Evolutionary conservation across 495 filamentous ascomycete species (phyloP).

Genomic region (Massariosphaeria phaeospora): DNA sequence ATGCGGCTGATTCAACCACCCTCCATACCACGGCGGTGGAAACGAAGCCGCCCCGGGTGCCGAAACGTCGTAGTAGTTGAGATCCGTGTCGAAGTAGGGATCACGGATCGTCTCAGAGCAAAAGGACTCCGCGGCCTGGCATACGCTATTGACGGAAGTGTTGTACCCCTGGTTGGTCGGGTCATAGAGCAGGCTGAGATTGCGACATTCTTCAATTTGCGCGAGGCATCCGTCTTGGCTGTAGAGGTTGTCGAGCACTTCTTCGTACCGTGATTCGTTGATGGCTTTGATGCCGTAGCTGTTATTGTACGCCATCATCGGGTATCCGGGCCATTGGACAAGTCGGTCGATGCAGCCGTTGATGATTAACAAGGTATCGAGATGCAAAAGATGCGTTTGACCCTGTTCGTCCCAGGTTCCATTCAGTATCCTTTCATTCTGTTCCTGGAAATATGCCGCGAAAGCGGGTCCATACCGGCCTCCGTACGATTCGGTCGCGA

Average conservation of each 20-base stretch:
- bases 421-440: slow-evolving; percentile 35
- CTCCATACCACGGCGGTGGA: slow-evolving; percentile 25
- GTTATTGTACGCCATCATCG: slow-evolving; percentile 44
- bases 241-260: slow-evolving; percentile 44
- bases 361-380: slow-evolving; percentile 49
- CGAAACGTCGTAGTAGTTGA: slow-evolving; percentile 33
- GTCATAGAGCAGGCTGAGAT: slow-evolving; percentile 43
- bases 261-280: slow-evolving; percentile 37
- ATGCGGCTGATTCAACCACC: slow-evolving; percentile 34
- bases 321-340: slow-evolving; percentile 41
- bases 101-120: slow-evolving; percentile 48
- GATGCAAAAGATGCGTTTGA: slow-evolving; percentile 31
- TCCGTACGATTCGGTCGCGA: slow-evolving; percentile 55
- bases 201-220: slow-evolving; percentile 49
- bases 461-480: slow-evolving; percentile 55
- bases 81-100: slow-evolving; percentile 45
- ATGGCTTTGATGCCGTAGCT: slow-evolving; percentile 44
- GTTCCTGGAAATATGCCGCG: slow-evolving; percentile 34
- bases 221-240: slow-evolving; percentile 50
- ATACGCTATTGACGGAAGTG: slow-evolving; percentile 46
- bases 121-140: slow-evolving; percentile 43
- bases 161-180: slow-evolving; percentile 45
- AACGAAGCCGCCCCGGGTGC: slow-evolving; percentile 24
- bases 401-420: slow-evolving; percentile 28
- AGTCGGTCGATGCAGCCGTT: slow-evolving; percentile 62